Conservation (phyloP, 2,329 filamentous ascomycete genomes). For the Celoporthe dispersa region DNA sequence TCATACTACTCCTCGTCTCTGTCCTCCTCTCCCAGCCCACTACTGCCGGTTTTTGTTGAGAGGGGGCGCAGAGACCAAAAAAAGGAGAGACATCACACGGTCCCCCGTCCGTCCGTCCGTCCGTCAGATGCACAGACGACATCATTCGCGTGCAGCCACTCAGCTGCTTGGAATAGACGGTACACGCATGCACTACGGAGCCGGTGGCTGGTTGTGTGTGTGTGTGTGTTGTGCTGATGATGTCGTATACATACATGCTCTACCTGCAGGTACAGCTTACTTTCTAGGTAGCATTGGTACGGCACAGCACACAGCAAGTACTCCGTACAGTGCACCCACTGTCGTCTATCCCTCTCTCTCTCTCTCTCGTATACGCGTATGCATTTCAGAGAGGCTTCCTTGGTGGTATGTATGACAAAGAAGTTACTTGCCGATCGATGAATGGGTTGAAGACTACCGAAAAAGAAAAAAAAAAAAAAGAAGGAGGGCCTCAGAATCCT, state of each 20-base stretch:
- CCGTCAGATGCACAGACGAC: background rate
- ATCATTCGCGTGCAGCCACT: background rate
- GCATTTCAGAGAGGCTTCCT: background rate
- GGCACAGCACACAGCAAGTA: background rate
- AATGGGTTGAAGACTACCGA: background rate
- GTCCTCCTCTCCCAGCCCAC: background rate
- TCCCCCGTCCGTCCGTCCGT: background rate
- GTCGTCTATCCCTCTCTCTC: no score
- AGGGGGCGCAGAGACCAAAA: background rate
- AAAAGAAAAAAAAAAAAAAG: background rate
- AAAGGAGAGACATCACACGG: background rate
- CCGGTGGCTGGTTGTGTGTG: constrained; percentile 1
- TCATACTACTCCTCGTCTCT: no score
- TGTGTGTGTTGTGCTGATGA: background rate
- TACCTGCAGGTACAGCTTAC: constrained; percentile 14
- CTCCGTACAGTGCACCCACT: background rate
- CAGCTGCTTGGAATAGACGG: background rate
- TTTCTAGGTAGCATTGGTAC: background rate
- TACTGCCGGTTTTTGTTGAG: background rate
- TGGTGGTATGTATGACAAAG: background rate
- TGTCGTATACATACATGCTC: background rate
- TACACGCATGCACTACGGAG: background rate
- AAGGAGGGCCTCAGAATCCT: background rate
- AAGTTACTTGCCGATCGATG: background rate
- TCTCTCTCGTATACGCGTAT: background rate